Base-by-base conservation (phyloP, 345 rosid species). In the Boechera divaricarpa region DNA sequence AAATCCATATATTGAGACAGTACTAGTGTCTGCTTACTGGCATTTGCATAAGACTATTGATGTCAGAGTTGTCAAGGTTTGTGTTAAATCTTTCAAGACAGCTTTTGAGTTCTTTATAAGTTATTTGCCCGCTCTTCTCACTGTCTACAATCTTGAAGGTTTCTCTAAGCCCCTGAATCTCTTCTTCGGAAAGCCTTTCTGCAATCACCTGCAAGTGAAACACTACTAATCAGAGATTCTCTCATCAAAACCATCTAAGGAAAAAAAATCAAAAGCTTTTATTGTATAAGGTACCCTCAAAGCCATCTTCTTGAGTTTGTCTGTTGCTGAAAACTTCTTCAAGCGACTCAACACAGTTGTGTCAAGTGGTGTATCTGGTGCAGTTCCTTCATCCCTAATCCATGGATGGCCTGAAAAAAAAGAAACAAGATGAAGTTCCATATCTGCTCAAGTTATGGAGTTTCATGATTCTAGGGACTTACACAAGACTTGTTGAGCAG, bases 351-450 rank as follows among this genome's bases (percentile, higher is more conserved):
- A 81, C 28, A 91, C 94, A 18, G 86, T 86, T 28, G 94, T 75
- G 80, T 93, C 95, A 31, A 93, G 93, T 29, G 87, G 93, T 85
- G 88, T 93, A 81, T 91, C 98, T 5, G 95, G 90, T 69, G 97
- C 95, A 71, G 81, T 85, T 48, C 94, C 92, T 56, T 87, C 91
- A 44, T 83, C 89, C 48, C 76, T 87, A 73, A 91, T 77, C 98
- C 98, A 94, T 45, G 98, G 97, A 54, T 91, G 98, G 80, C 92
- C 97, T 91, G 83, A 39, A 67, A 61, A 36, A 57, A 24, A 49
- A 39, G 64, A 12, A 13, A 48, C 18, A 69, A 60, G 18, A 55
- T 12, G 54, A 54, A 62, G 52, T 33, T 70, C 4, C 56, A 68
- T n/a, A 44, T n/a, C 39, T 62, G 4, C 35, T 61, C 8, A 58